Evolutionary conservation across 2,329 filamentous ascomycete genomes (phyloP).

Genomic region (Sporothrix globosa): DNA sequence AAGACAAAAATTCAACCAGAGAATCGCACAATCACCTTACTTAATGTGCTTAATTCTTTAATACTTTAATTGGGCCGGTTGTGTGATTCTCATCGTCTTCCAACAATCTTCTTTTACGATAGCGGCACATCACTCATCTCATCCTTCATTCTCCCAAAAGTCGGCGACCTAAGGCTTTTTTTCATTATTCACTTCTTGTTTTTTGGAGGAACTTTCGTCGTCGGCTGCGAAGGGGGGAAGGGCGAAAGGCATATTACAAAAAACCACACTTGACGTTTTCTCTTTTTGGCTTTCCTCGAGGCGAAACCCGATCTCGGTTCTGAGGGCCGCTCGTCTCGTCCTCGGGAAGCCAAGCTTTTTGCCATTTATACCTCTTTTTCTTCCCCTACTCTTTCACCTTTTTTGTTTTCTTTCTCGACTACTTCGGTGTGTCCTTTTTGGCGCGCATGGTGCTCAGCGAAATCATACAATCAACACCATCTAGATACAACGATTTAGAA

Average conservation of each 20-base stretch:
- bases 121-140: neutral
- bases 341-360: neutral
- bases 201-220: constrained; percentile 23
- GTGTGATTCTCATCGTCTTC: neutral
- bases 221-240: constrained; percentile 11
- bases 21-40: constrained; percentile 12
- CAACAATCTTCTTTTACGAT: neutral
- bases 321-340: neutral
- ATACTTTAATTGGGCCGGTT: constrained; percentile 19
- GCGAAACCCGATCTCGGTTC: neutral
- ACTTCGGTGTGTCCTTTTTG: constrained; percentile 8
- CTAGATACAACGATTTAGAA: constrained; percentile 32
- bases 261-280: neutral
- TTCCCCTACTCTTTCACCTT: neutral
- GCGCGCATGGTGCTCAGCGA: constrained; percentile 7
- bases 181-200: constrained; percentile 24
- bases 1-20: neutral
- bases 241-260: constrained; percentile 28
- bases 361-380: neutral
- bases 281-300: neutral
- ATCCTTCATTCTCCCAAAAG: neutral
- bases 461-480: neutral
- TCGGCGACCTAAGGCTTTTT: constrained; percentile 20
- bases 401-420: constrained; percentile 18
- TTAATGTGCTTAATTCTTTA: constrained; percentile 21